Evolutionary conservation across 768 basidiomycete species (phyloP).

Genomic region (Agaricus subrufescens): DNA sequence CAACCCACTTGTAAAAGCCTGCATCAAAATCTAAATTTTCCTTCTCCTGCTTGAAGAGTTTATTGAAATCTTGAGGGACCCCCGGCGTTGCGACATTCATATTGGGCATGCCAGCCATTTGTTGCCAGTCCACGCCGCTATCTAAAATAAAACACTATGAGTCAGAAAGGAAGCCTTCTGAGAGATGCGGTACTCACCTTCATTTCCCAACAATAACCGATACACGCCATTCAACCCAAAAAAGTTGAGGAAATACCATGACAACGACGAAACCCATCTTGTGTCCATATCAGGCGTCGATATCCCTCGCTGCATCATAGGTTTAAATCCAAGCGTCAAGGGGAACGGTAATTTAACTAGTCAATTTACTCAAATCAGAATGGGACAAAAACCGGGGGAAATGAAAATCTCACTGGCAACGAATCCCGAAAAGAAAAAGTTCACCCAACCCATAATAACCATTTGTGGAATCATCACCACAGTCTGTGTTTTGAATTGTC

Average conservation of each 20-base stretch:
- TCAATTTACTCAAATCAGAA: background rate
- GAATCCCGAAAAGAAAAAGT: constrained; percentile 99
- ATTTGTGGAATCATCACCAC: constrained; percentile 99
- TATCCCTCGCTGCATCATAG: constrained; percentile 95
- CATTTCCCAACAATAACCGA: constrained; percentile 85
- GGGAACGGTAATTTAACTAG: constrained; percentile 96
- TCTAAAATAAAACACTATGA: background rate
- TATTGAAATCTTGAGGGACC: constrained; percentile 80
- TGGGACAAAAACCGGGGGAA: background rate
- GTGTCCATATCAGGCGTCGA: constrained; percentile 97
- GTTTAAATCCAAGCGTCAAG: constrained; percentile 93
- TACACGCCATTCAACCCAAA: constrained; percentile 97
- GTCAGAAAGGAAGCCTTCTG: background rate
- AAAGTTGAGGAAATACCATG: constrained; percentile 99
- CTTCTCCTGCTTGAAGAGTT: constrained; percentile 85
- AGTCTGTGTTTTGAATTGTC: constrained; percentile 98
- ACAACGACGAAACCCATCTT: constrained; percentile 96
- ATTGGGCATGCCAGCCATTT: constrained; percentile 64
- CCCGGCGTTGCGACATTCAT: constrained; percentile 51
- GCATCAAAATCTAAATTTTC: constrained; percentile 93
- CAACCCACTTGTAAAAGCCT: constrained; percentile 80
- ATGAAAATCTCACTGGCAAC: constrained; percentile 75
- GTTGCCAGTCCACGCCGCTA: constrained; percentile 35
- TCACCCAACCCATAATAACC: constrained; percentile 99
- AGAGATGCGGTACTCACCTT: constrained; percentile 49